phyloP scores from a whole-genome alignment of 1,284 basidiomycete genomes.

The Leccinum subspadiceum region DNA sequence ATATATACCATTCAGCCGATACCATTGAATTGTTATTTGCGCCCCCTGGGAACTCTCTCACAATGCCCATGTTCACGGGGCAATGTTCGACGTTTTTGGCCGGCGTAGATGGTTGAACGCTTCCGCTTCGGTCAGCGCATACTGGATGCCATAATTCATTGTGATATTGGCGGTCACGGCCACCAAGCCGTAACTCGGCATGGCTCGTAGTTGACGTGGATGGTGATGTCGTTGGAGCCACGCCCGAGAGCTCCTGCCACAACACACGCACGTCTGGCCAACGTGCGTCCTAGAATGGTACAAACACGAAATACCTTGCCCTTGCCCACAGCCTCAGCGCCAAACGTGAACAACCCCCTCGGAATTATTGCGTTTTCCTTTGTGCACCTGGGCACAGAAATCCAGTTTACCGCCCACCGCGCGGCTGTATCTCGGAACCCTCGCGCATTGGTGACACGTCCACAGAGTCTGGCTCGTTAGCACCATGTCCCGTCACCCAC shows the following conservation, averaged over 20 bases:
- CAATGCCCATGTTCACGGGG: not conserved
- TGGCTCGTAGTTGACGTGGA: not conserved
- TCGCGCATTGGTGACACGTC: not conserved
- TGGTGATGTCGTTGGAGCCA: not conserved
- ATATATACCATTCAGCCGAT: not conserved
- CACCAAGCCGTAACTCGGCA: not conserved
- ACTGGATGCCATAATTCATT: not conserved
- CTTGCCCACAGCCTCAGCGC: not conserved
- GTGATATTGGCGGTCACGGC: not conserved
- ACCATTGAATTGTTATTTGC: not conserved
- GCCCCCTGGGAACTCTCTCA: not conserved
- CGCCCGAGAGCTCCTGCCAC: not conserved
- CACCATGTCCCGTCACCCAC: not conserved
- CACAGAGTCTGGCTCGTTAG: not conserved
- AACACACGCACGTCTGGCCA: not conserved
- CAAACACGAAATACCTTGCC: not conserved
- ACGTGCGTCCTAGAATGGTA: not conserved
- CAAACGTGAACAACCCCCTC: not conserved
- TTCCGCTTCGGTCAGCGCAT: not conserved
- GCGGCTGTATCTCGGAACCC: not conserved
- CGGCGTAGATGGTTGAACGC: not conserved
- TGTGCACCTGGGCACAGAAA: not conserved
- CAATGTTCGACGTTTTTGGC: not conserved
- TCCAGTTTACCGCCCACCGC: not conserved
- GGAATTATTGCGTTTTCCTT: not conserved